phyloP scores from a whole-genome alignment of 179 eudicot species.

The Silene vulgaris region DNA sequence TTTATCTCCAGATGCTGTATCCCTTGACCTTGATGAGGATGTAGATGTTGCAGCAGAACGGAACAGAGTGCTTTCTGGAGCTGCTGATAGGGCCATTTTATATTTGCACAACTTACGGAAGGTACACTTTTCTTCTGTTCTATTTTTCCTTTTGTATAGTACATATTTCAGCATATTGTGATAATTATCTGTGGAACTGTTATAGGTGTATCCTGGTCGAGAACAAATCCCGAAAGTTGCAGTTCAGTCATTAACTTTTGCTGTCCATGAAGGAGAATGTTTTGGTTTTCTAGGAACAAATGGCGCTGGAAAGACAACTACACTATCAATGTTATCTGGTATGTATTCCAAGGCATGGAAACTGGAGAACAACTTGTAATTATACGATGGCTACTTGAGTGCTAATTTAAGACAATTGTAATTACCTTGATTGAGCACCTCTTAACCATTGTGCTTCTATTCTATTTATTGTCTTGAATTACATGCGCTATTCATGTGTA shows the following conservation, averaged over 20 bases:
- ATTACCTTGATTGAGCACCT: conserved; percentile 1
- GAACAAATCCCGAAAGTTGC: conserved; percentile 61
- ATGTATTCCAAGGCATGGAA: not conserved
- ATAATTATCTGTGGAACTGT: conserved; percentile 21
- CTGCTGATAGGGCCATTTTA: conserved; percentile 63
- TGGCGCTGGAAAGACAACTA: conserved; percentile 98
- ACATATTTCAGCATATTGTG: not conserved
- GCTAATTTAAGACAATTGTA: not conserved
- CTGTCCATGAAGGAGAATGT: conserved; percentile 96
- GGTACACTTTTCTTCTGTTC: conserved; percentile 34
- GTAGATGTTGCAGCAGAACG: conserved; percentile 77
- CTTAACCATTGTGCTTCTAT: not conserved
- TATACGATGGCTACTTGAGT: conserved; percentile 4
- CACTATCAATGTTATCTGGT: conserved; percentile 93
- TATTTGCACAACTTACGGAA: conserved; percentile 81
- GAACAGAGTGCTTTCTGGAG: conserved; percentile 76
- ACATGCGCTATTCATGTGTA: not conserved
- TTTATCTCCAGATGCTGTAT: conserved; percentile 38
- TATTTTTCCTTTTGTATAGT: not conserved
- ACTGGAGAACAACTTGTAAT: not conserved
- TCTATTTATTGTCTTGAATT: not conserved
- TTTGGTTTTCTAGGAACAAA: conserved; percentile 97
- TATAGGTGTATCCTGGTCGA: conserved; percentile 81
- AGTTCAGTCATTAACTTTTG: conserved; percentile 77
- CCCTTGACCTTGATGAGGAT: conserved; percentile 58